phyloP scores from a whole-genome alignment of 257 asterid genomes.

The Solanum medicagineum region DNA sequence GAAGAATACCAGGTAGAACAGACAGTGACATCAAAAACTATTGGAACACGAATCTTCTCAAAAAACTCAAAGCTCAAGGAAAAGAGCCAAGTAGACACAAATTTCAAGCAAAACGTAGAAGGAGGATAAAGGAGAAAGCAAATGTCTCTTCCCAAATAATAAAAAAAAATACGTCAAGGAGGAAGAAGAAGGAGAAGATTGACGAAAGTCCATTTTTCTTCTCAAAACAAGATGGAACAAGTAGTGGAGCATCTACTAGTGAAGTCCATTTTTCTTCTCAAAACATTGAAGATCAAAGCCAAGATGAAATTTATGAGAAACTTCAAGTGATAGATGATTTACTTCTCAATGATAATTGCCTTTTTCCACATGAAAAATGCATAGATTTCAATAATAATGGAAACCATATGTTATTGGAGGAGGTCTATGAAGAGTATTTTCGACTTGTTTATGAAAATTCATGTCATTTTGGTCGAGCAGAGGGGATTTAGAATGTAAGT shows the following conservation, averaged over 20 bases:
- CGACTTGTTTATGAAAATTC: background rate
- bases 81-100: background rate
- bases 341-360: background rate
- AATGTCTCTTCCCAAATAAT: background rate
- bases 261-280: background rate
- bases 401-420: background rate
- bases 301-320: background rate
- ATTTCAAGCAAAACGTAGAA: background rate
- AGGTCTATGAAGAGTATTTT: background rate
- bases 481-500: background rate
- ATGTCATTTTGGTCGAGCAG: background rate
- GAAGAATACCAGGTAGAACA: constrained; percentile 81
- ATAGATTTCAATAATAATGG: background rate
- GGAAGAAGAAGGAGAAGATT: background rate
- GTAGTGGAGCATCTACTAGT: background rate
- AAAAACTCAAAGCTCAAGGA: background rate
- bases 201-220: background rate
- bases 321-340: background rate
- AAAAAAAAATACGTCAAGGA: background rate
- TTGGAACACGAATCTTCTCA: constrained; percentile 58
- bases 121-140: background rate
- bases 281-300: background rate
- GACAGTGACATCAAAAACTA: constrained; percentile 91
- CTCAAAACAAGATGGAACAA: background rate
- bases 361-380: background rate